These are phyloP conservation scores for Wickerhamomyces xylosicus DNA, from an alignment of 805 yeast species.

Conservation along the genomic window DNA sequence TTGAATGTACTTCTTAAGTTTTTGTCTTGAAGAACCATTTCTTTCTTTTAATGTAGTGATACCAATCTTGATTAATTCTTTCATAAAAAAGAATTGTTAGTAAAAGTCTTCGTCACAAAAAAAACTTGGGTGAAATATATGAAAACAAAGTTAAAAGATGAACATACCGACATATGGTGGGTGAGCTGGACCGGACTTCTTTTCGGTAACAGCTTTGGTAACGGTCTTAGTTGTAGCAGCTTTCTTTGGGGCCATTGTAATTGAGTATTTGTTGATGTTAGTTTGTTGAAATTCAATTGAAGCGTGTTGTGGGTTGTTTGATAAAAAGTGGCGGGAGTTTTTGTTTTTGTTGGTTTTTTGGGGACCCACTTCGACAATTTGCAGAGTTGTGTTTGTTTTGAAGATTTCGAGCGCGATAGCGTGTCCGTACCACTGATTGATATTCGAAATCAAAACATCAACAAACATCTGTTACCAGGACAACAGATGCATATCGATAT, in stretches of 20 bases:
- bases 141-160: background rate
- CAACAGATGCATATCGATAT: no score
- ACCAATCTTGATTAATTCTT: conserved; percentile 39
- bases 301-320: conserved; percentile 1
- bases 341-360: background rate
- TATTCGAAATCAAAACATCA: conserved; percentile 5
- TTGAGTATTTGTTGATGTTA: background rate
- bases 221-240: conserved; percentile 10
- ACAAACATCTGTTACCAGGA: conserved; percentile 4
- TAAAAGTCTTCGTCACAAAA: conserved; percentile 3
- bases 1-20: conserved; percentile 74
- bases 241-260: conserved; percentile 13
- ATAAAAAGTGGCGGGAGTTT: background rate
- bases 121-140: background rate
- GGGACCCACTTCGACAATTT: background rate
- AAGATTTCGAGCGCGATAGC: conserved; percentile 4
- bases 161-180: conserved; percentile 19
- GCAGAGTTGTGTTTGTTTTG: conserved; percentile 11
- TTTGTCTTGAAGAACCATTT: conserved; percentile 79
- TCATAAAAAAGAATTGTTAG: background rate
- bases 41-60: conserved; percentile 64
- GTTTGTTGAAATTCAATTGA: background rate
- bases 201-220: conserved; percentile 9
- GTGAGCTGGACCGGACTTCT: conserved; percentile 16
- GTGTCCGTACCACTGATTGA: background rate